Base-by-base conservation (phyloP, 345 rosid species). In the Salix brachista region DNA sequence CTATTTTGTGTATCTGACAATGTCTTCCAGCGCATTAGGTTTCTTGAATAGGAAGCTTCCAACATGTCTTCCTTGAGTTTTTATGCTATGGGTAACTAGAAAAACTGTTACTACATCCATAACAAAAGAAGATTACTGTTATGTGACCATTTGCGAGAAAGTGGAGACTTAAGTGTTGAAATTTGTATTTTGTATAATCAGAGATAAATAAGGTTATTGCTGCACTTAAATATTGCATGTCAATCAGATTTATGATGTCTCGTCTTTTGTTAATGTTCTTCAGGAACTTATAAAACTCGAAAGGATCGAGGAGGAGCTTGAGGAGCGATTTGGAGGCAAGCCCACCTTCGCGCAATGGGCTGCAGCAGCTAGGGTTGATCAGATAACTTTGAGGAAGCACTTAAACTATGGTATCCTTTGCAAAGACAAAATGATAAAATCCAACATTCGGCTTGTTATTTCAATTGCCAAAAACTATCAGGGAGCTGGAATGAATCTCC, bases 401-500 rank as follows among this genome's bases (percentile, higher is more conserved):
- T 74, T 96, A 80, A 80, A 83, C 82, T 60, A 93, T 76, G 99
- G 97, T 61, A 67, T 56, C 32, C 25, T 77, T 77, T 96, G 99
- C 90, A 96, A 92, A 80, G 97, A 96, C 82, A 96, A 74, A 83
- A 96, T 96, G 98, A 88, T 96, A 54, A 96, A 88, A 88, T 90
- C 94, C 89, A 96, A 96, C 85, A 86, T 93, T 69, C 89, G 99
- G 75, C 99, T 96, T 58, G 99, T 96, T 74, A 91, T 96, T 75
- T 96, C 99, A 18, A 92, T 96, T 78, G 98, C 99, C 2, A 96
- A 90, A 87, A 93, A 91, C 75, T 96, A 91, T 83, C 94, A 88
- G 81, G 94, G 94, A 46, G 89, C 87, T 81, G 98, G 99, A 52
- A 85, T 93, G 98, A 89, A 88, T 84, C 90, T 93, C 77, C 96